A percentile compares a stretch with the other conserved stretches of the same genome.
phyloP scores from a whole-genome alignment of 495 filamentous ascomycete genomes.

The Trichoderma erinaceum region DNA sequence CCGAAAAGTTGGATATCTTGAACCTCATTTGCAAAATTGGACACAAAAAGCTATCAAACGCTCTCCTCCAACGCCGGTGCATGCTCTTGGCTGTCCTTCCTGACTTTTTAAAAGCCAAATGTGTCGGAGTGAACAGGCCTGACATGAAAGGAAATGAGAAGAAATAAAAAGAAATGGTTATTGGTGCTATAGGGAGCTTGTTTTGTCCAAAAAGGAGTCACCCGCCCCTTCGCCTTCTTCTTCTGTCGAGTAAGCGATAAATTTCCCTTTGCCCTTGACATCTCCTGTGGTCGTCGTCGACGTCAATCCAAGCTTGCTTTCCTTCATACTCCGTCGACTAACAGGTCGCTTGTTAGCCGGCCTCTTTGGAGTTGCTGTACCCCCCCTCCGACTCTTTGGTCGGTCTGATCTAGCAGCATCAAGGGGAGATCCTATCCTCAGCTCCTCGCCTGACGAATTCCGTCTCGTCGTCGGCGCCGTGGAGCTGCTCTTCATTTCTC shows the following conservation, averaged over 20 bases:
- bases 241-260: conserved; percentile 18
- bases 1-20: neutral
- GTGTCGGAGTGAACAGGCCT: neutral
- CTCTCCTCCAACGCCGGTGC: conserved; percentile 4
- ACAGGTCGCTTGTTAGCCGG: conserved; percentile 20
- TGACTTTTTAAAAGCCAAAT: neutral
- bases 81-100: neutral
- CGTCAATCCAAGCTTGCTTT: conserved; percentile 15
- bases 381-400: conserved; percentile 13
- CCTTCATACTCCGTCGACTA: conserved; percentile 22
- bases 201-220: neutral
- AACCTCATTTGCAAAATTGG: neutral
- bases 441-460: conserved; percentile 37
- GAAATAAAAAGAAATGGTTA: neutral
- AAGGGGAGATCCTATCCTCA: conserved; percentile 17
- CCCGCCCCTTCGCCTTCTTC: conserved; percentile 21
- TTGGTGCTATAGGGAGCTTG: neutral
- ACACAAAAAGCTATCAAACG: conserved; percentile 8
- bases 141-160: neutral
- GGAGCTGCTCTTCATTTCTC: conserved; percentile 46
- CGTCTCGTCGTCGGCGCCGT: conserved; percentile 32
- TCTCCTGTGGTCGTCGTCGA: neutral
- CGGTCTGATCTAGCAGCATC: conserved; percentile 7
- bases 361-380: conserved; percentile 19
- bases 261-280: conserved; percentile 27